These are phyloP conservation scores for Verticillium klebahnii DNA, from an alignment of 2,329 filamentous ascomycete species.

Conservation along the genomic window DNA sequence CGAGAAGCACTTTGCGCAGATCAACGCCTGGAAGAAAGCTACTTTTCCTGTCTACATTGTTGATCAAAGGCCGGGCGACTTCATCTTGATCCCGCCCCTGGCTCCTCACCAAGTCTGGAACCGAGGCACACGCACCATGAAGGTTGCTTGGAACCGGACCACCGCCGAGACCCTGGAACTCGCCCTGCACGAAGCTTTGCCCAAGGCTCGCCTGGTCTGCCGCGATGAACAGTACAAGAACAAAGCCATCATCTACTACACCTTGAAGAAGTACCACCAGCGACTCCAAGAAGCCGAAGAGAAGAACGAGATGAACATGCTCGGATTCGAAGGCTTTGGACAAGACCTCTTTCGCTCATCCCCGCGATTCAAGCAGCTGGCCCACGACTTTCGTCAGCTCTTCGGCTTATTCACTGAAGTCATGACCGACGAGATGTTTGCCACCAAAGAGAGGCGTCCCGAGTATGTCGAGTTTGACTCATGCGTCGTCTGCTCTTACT, in stretches of 20 bases:
- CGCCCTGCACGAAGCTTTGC: constrained; percentile 81
- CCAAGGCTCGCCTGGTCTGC: constrained; percentile 84
- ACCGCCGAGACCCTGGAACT: constrained; percentile 87
- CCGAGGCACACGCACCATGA: constrained; percentile 89
- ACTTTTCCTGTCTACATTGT: constrained; percentile 91
- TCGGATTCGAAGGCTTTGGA: constrained; percentile 43
- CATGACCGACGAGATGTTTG: constrained; percentile 82
- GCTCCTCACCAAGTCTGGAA: constrained; percentile 99
- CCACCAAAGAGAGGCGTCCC: constrained; percentile 62
- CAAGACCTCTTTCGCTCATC: constrained; percentile 37
- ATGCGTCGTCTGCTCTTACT: constrained; percentile 93
- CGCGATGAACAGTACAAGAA: constrained; percentile 99
- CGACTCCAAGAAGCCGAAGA: constrained; percentile 54
- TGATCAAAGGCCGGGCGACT: constrained; percentile 84
- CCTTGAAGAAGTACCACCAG: constrained; percentile 72
- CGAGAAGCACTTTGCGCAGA: constrained; percentile 92
- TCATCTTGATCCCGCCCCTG: constrained; percentile 87
- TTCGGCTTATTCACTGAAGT: constrained; percentile 75
- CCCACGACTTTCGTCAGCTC: constrained; percentile 75
- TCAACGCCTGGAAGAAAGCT: constrained; percentile 92
- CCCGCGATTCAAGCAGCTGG: constrained; percentile 60
- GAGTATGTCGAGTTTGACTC: constrained; percentile 82
- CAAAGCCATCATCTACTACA: constrained; percentile 90
- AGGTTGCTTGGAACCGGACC: constrained; percentile 96
- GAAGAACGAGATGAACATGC: constrained; percentile 36